These are phyloP conservation scores for Mycosphaerella arachidis DNA, from an alignment of 2,329 filamentous ascomycete species.

Conservation along the genomic window DNA sequence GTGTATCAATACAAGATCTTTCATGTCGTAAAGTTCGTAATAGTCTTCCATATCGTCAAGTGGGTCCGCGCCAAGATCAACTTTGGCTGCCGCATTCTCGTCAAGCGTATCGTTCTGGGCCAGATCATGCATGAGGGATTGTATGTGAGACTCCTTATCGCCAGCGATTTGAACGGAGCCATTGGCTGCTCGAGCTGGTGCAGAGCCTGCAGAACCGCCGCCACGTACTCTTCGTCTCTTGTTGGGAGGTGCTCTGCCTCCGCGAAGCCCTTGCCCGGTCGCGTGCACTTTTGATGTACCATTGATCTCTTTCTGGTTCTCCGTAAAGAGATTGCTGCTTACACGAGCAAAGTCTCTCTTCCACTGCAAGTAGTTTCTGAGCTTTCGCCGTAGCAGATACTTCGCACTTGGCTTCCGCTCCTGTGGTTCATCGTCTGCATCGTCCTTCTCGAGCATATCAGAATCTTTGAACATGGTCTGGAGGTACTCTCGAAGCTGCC, in stretches of 20 bases:
- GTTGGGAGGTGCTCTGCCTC: slow-evolving; percentile 65
- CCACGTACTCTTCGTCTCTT: slow-evolving; percentile 83
- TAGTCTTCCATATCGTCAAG: slow-evolving; percentile 88
- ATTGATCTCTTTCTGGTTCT: slow-evolving; percentile 73
- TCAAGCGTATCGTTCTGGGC: slow-evolving; percentile 74
- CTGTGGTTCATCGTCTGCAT: slow-evolving; percentile 44
- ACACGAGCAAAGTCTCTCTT: slow-evolving; percentile 84
- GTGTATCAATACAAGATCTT: slow-evolving; percentile 81
- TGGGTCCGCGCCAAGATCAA: slow-evolving; percentile 71
- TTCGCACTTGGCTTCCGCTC: slow-evolving; percentile 61
- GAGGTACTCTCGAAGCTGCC: slow-evolving; percentile 84
- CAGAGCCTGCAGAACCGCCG: slow-evolving; percentile 59
- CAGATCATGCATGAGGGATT: slow-evolving; percentile 75
- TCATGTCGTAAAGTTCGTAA: slow-evolving; percentile 87
- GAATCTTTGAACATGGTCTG: slow-evolving; percentile 69
- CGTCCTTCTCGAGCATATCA: slow-evolving; percentile 43
- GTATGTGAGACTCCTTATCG: slow-evolving; percentile 77
- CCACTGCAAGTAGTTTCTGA: slow-evolving; percentile 85
- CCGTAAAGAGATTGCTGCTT: slow-evolving; percentile 70
- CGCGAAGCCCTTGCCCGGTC: slow-evolving; percentile 43
- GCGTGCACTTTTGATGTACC: slow-evolving; percentile 49
- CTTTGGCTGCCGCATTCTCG: slow-evolving; percentile 56
- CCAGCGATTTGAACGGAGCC: slow-evolving; percentile 73
- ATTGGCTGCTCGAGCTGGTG: slow-evolving; percentile 61
- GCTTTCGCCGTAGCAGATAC: slow-evolving; percentile 84